Base-by-base conservation (phyloP, 2,329 filamentous ascomycete genomes). In the Aspergillus fumigatiaffinis region DNA sequence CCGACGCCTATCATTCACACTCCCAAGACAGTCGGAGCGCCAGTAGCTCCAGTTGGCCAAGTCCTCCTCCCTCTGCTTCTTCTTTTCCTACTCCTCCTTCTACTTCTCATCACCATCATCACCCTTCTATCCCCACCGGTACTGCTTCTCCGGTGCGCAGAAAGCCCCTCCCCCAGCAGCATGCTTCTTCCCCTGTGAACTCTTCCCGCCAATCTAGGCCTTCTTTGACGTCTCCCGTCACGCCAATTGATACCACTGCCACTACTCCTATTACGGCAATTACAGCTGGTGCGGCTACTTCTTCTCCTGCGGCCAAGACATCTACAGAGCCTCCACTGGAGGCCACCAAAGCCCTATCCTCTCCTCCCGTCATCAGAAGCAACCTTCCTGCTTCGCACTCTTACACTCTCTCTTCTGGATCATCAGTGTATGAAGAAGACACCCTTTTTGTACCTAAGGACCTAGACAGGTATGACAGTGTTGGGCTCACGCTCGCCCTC, bases 81-180 rank as follows among this genome's bases (percentile, higher is more conserved):
- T 52, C 57, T 57, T 48, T 56, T 32, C 59, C 57, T 51, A 51
- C 58, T 59, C 41, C 57, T 58, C 59, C 49, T 51, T 21, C 41
- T 53, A 53, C 52, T 59, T 58, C 53, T 50, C 49, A 23, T 56
- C 20, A 44, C 46, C 47, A 51, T 51, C 41, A 21, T 42, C 49
- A 10, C 44, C 57, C 58, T 55, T 35, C 61, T 59, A 56, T 74
- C 44, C 73, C 73, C 46, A 73, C 74, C 63, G 74, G 76, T 59
- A 68, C 71, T 57, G 68, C 76, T 44, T 75, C 77, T 60, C 74
- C 76, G 54, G 74, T 83, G 58, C 78, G 78, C 64, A 77, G 82
- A 63, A 84, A 84, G 69, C 81, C 82, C 65, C 71, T 85, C 60
- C 82, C 82, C 60, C 71, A 75, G 58, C 77, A 77, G 42, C 42